A percentile compares a stretch with the other conserved stretches of the same genome.
Conservation (phyloP, 768 basidiomycete genomes). For the Rhodotorula kratochvilovae region DNA sequence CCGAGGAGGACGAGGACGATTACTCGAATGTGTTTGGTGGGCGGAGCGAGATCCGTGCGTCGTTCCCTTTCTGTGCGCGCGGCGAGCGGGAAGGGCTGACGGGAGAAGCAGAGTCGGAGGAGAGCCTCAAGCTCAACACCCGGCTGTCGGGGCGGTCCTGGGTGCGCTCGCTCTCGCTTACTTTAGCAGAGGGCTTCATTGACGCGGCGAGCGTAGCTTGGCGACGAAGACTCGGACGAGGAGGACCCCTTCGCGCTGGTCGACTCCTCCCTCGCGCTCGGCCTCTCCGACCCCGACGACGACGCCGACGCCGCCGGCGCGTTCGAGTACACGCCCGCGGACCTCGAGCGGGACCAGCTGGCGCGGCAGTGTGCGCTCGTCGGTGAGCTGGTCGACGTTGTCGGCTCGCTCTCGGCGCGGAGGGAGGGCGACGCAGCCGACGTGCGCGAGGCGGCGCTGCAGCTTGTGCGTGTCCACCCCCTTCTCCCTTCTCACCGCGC, state of each 20-base stretch:
- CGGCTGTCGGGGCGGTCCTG: slow-evolving; percentile 83
- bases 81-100: background rate
- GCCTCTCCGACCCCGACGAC: background rate
- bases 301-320: slow-evolving; percentile 50
- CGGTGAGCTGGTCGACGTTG: slow-evolving; percentile 77
- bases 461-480: slow-evolving; percentile 59
- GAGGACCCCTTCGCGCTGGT: slow-evolving; percentile 97
- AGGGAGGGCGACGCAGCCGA: slow-evolving; percentile 59
- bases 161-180: slow-evolving; percentile 52
- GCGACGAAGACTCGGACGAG: slow-evolving; percentile 78
- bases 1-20: slow-evolving; percentile 66
- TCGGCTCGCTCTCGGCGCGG: slow-evolving; percentile 55
- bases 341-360: slow-evolving; percentile 86
- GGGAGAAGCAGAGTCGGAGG: slow-evolving; percentile 45
- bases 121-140: slow-evolving; percentile 78
- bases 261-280: slow-evolving; percentile 7
- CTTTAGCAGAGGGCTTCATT: no score
- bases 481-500: background rate
- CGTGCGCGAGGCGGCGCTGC: slow-evolving; percentile 76
- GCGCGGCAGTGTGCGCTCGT: slow-evolving; percentile 77
- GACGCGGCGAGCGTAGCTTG: slow-evolving; percentile 53
- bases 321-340: slow-evolving; percentile 65
- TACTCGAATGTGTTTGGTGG: slow-evolving; percentile 94
- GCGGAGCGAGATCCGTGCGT: slow-evolving; percentile 1
- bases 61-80: no score